Conservation (phyloP, 192 early-diverging fungal species). For the Cladochytrium replicatum region DNA sequence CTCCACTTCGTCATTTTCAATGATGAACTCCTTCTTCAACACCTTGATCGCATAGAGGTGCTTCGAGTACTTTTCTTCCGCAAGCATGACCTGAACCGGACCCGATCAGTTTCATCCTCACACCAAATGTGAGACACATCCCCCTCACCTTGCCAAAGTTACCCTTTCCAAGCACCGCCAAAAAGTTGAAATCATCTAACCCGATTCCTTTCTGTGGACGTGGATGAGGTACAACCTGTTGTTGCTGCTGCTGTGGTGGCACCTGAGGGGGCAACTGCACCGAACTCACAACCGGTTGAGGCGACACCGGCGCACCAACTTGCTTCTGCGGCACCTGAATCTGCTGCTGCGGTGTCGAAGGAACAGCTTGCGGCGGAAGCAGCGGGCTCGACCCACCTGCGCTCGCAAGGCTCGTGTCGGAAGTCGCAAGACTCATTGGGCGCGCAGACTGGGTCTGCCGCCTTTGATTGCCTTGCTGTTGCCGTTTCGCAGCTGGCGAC, state of each 20-base stretch:
- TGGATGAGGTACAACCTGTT: no score
- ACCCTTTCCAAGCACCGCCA: conserved; percentile 14
- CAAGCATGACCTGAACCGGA: conserved; percentile 84
- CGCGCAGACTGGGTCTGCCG: not conserved
- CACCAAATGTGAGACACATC: conserved; percentile 56
- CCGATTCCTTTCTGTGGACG: conserved; percentile 68
- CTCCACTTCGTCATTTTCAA: not conserved
- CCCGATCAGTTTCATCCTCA: conserved; percentile 55
- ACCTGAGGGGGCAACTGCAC: no score
- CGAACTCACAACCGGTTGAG: no score
- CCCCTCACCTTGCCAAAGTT: conserved; percentile 1
- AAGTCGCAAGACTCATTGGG: not conserved
- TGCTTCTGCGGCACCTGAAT: no score
- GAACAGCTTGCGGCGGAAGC: not conserved
- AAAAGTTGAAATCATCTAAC: conserved; percentile 86
- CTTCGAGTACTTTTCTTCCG: conserved; percentile 58
- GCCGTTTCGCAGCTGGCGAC: not conserved
- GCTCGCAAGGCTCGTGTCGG: not conserved
- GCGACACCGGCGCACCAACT: no score
- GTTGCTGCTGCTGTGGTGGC: no score
- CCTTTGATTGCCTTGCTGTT: not conserved
- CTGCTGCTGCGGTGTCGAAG: conserved; percentile 1
- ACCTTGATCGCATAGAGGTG: conserved; percentile 80
- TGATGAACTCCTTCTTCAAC: conserved; percentile 35
- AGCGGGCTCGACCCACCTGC: not conserved